Evolutionary conservation across 1,139 yeast genomes (phyloP), one percentile per base, ranked within the genome.

Genomic region (Candida labiduridarum): DNA sequence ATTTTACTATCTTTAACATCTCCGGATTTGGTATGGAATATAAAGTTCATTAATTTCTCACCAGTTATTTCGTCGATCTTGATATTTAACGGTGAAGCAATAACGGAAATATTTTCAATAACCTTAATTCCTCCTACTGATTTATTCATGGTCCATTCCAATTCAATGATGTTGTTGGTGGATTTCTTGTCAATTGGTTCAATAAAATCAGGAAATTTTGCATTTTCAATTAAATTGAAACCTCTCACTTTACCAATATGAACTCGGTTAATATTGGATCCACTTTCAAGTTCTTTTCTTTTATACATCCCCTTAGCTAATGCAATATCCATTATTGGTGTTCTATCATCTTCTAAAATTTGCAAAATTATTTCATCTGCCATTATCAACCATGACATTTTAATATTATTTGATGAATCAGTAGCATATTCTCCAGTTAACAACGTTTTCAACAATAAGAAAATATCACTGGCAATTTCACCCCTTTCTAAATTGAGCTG

Each of bases 91-190:
- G 90, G 90, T 48, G 74, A 69, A 6, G 87, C 69, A 31, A 68
- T 65, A 33, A 85, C 70, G 45, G 78, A 80, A 46, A 84, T 77
- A 53, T 75, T 69, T 55, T 80, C 84, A 53, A 85, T 71, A 35
- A 85, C 74, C 55, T 79, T 76, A 52, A 86, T 85, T 1, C 92
- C 92, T 42, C 91, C 92, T 41, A 85, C 80, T 14, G 86, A 80
- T 48, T 80, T 72, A 53, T 80, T 82, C 83, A 85, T 79, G 4
- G 80, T 77, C 94, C 94, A 87, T 35, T 67, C 71, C 7, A 83
- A 69, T 7, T 69, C 66, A 11, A 85, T 65, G 60, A 84, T 56
- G 49, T 63, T 66, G 22, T 56, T 56, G 8, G 58, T 50, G 3
- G 63, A 60, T 14, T 69, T 62, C 48, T 56, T 54, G 19, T 57